A percentile compares a stretch with the other conserved stretches of the same genome.
These are phyloP conservation scores for Arthrobotrys sinensis DNA, from an alignment of 2,329 filamentous ascomycete genomes.

Conservation along the genomic window DNA sequence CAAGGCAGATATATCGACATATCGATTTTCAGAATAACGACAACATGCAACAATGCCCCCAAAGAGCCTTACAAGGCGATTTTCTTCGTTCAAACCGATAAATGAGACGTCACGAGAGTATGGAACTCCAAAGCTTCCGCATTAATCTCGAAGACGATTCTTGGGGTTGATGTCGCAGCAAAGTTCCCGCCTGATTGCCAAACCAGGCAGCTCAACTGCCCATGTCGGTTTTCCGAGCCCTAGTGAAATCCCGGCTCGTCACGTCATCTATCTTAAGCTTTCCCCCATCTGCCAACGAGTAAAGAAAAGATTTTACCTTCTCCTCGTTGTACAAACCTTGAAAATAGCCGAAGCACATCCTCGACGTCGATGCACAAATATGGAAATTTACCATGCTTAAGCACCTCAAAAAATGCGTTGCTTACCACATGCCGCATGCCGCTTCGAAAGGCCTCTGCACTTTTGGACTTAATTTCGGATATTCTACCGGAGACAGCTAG, in stretches of 20 bases:
- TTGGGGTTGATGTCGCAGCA: neutral
- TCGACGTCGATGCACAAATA: neutral
- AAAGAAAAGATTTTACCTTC: neutral
- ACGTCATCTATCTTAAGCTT: too few relatives aligned
- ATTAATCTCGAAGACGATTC: neutral
- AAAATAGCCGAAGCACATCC: conserved; percentile 14
- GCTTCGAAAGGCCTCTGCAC: conserved; percentile 1
- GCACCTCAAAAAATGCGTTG: neutral
- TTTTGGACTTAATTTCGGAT: conserved; percentile 22
- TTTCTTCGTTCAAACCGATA: too few relatives aligned
- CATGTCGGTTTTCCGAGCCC: neutral
- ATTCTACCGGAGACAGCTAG: neutral
- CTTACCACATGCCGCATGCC: conserved; percentile 14
- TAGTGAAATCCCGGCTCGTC: neutral
- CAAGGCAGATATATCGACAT: too few relatives aligned
- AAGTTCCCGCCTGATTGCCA: neutral
- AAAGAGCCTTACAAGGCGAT: too few relatives aligned
- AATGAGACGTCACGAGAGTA: too few relatives aligned
- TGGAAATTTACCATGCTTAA: neutral
- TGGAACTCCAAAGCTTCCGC: neutral
- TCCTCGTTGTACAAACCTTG: neutral
- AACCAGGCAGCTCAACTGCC: neutral
- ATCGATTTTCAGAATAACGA: too few relatives aligned
- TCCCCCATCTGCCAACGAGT: too few relatives aligned
- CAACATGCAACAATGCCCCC: too few relatives aligned